Evolutionary conservation across 2,329 filamentous ascomycete genomes (phyloP).

Genomic region (Tricladium varicosporioides): DNA sequence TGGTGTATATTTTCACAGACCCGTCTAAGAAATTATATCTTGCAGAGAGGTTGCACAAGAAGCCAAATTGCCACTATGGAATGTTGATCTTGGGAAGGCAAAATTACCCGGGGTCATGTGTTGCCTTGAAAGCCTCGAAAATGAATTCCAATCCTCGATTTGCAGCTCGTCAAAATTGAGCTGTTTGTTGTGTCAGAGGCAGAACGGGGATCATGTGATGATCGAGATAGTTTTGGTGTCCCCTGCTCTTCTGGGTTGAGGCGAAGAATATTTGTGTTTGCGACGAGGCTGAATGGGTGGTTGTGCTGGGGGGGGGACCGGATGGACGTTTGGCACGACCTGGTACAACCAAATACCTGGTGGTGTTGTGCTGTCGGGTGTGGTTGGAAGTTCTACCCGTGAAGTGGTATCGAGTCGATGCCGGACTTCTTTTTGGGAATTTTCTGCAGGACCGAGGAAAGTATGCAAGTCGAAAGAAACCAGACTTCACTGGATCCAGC

Average conservation of each 20-base stretch:
- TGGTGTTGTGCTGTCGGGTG: slow-evolving; percentile 3
- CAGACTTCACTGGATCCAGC: slow-evolving; percentile 31
- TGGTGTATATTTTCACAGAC: too few species aligned
- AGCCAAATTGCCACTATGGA: slow-evolving; percentile 13
- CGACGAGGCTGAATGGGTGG: slow-evolving; percentile 10
- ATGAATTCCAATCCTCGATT: background rate
- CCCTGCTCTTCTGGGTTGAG: background rate
- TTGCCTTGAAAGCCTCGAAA: slow-evolving; percentile 5
- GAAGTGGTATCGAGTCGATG: slow-evolving; percentile 5
- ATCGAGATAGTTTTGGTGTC: background rate
- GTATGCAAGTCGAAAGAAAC: slow-evolving; percentile 1
- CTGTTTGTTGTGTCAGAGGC: background rate
- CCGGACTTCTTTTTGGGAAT: slow-evolving; percentile 8
- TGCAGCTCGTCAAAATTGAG: background rate
- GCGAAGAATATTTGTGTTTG: background rate
- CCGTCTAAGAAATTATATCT: too few species aligned
- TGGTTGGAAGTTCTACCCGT: slow-evolving; percentile 5
- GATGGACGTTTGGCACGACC: slow-evolving; percentile 1
- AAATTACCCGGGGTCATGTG: slow-evolving; percentile 18
- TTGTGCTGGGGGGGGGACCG: slow-evolving; percentile 6
- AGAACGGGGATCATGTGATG: background rate
- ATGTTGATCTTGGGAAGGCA: slow-evolving; percentile 6
- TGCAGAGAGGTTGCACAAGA: too few species aligned
- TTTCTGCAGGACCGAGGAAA: slow-evolving; percentile 16
- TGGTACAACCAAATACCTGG: background rate